Base-by-base conservation (phyloP, 805 yeast genomes). In the Lachancea sp. region DNA sequence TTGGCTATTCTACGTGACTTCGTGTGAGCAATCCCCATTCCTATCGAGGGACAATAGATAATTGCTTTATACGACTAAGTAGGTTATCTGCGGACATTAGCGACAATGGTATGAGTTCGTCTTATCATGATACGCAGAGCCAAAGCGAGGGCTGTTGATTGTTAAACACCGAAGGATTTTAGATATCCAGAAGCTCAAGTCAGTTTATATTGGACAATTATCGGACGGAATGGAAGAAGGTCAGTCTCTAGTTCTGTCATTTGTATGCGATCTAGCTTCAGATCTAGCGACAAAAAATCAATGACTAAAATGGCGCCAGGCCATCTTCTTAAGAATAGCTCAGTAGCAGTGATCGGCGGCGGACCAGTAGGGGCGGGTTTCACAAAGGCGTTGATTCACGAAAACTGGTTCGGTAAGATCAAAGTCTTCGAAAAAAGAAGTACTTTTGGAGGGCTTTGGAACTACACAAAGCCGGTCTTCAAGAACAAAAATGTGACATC, bases 361-460 rank as follows among this genome's bases (percentile, higher is more conserved):
- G 92, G 90, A 0, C 86, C 88, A 0, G 67, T 74, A 25, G 90
- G 87, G 1, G 61, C 79, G 15, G 83, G 78, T 0, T 64, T 71
- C 3, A 75, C 82, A 0, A 76, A 76, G 43, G 83, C 87, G 0
- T 61, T 83, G 5, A 42, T 71, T 3, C 69, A 66, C 6, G 88
- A 79, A 49, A 52, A 56, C 1, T 54, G 61, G 3, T 72, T 73
- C 47, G 62, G 66, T 25, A 53, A 59, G 30, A 67, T 82, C 38
- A 72, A 70, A 29, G 70, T 80, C 2, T 81, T 69, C 50, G 92
- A 84, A 50, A 68, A 74, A 37, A 67, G 83, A 47, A 49, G 64
- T 9, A 55, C 56, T 13, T 55, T 71, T 22, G 94, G 92, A 11
- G 95, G 95, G 0, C 62, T 83, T 7, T 84, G 95, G 95, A 73